Evolutionary conservation across 257 asterid genomes (phyloP), one percentile per base, ranked within the genome.

Genomic region (Nicotiana tomentosiformis): DNA sequence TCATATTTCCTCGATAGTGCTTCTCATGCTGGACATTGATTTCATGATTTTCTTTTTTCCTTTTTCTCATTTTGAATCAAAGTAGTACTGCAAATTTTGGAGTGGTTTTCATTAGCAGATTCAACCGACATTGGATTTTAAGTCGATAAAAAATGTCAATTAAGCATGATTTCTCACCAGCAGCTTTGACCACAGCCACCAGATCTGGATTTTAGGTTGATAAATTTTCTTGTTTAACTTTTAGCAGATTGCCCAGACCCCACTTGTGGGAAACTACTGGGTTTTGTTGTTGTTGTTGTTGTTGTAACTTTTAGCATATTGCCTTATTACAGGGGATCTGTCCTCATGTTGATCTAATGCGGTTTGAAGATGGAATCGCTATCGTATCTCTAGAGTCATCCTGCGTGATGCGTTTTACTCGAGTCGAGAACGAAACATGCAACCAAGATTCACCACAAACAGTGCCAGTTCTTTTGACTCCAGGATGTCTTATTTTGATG

Each of bases 311-410:
- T 32, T 3, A 32, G 35, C 33, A 32, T 0, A 32, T 32, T 32
- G 32, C 10, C 17, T 65, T 66, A 69, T 39, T 5, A 18, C 78
- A 96, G 99, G 99, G 99, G 26, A 96, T 96, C 12, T 67, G 93
- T 82, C 93, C 97, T 4, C 99, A 96, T 78, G 96, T 96, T 78
- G 99, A 96, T 85, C 97, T 94, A 35, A 84, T 93, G 98, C 88
- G 97, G 16, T 94, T 94, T 60, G 97, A 93, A 60, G 99, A 96
- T 79, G 99, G 98, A 46, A 96, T 96, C 62, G 96, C 99, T 53
- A 87, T 94, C 8, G 66, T 94, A 78, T 93, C 98, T 5, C 78
- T 94, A 90, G 97, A 93, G 69, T 94, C 98, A 10, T 82, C 94
- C 26, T 92, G 98, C 15, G 91, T 94, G 17, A 94, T 96, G 98